phyloP scores from a whole-genome alignment of 495 filamentous ascomycete genomes.

The Neurospora cerealis region DNA sequence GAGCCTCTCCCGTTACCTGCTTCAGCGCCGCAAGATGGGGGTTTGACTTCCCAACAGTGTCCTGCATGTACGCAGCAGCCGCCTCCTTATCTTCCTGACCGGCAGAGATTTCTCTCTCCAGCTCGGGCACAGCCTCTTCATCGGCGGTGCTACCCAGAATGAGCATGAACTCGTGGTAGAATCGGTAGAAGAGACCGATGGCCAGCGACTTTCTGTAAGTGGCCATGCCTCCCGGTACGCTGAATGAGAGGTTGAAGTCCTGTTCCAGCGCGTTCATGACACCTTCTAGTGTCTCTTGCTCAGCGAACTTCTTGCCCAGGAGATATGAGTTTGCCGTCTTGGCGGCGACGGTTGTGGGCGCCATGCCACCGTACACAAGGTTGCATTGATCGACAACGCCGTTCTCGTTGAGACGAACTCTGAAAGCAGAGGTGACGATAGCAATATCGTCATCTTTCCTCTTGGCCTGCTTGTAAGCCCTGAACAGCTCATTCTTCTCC shows the following conservation, averaged over 20 bases:
- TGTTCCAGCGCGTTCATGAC: constrained; percentile 76
- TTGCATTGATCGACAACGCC: constrained; percentile 60
- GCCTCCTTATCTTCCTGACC: constrained; percentile 53
- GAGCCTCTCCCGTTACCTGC: constrained; percentile 86
- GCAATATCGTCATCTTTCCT: constrained; percentile 96
- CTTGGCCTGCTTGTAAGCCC: constrained; percentile 90
- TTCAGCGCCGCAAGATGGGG: constrained; percentile 89
- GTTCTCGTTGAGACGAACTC: constrained; percentile 53
- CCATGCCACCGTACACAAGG: constrained; percentile 87
- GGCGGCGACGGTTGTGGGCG: constrained; percentile 72
- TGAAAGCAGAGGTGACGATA: constrained; percentile 79
- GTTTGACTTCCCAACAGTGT: constrained; percentile 67
- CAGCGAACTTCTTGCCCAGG: constrained; percentile 66
- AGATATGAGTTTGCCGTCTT: constrained; percentile 64
- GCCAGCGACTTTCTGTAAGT: constrained; percentile 88
- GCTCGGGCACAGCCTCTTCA: constrained; percentile 50
- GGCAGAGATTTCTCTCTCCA: constrained; percentile 54
- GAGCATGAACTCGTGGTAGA: constrained; percentile 60
- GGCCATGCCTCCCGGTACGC: constrained; percentile 92
- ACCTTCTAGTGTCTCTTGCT: constrained; percentile 73
- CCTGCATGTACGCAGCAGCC: constrained; percentile 56
- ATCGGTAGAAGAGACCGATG: constrained; percentile 79
- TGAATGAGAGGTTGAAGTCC: constrained; percentile 77
- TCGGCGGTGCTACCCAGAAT: constrained; percentile 43
- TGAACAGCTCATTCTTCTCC: constrained; percentile 58